A percentile compares a stretch with the other conserved stretches of the same genome.
phyloP scores from a whole-genome alignment of 148 eudicot genomes.

The Amaranthus palmeri region DNA sequence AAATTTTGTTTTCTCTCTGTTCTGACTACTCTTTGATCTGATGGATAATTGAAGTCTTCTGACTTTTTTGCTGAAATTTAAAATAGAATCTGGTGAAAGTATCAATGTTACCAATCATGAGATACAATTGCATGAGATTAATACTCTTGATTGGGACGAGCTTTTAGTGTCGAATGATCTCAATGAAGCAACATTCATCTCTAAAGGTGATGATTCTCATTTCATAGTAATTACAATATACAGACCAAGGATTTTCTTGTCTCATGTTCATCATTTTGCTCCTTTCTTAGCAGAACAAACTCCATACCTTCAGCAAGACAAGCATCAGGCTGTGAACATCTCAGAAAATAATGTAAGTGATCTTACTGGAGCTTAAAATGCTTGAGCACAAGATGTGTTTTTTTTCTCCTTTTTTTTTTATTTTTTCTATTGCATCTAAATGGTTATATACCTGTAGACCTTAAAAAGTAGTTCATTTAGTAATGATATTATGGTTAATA shows the following conservation, averaged over 20 bases:
- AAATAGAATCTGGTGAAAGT: slow-evolving; percentile 44
- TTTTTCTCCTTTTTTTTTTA: neutral
- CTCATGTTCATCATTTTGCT: slow-evolving; percentile 8
- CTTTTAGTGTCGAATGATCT: slow-evolving; percentile 68
- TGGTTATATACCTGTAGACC: neutral
- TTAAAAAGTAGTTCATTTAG: neutral
- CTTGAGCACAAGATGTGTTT: neutral
- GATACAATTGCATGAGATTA: slow-evolving; percentile 77
- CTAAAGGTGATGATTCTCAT: slow-evolving; percentile 41
- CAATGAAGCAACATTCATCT: slow-evolving; percentile 31
- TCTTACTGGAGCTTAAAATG: slow-evolving; percentile 2
- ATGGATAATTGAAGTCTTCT: slow-evolving; percentile 5
- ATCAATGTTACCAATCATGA: slow-evolving; percentile 48
- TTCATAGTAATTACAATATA: slow-evolving; percentile 5
- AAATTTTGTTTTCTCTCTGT: neutral
- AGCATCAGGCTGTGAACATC: slow-evolving; percentile 34
- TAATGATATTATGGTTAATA: neutral
- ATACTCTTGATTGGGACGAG: slow-evolving; percentile 96
- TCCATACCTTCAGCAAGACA: slow-evolving; percentile 37
- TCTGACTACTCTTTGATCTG: neutral
- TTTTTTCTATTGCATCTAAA: neutral
- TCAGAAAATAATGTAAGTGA: slow-evolving; percentile 52
- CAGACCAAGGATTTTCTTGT: neutral
- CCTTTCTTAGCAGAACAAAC: slow-evolving; percentile 32
- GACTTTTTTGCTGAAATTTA: slow-evolving; percentile 8